Base-by-base conservation (phyloP, 2,329 filamentous ascomycete genomes). In the Aspergillus sp. region DNA sequence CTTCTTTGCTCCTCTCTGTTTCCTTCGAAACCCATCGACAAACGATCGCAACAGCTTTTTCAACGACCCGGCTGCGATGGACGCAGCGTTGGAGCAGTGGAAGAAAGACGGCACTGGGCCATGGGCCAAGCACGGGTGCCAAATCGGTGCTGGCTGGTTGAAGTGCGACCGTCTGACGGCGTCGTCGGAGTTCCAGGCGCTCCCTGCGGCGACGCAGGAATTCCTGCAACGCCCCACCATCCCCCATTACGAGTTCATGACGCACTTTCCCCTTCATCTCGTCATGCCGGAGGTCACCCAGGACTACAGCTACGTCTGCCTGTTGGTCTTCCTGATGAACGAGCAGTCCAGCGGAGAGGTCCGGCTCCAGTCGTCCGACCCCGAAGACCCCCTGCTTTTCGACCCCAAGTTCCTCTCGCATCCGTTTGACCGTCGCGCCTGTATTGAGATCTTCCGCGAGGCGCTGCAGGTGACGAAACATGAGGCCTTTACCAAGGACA, bases 171-270 rank as follows among this genome's bases (percentile, higher is more conserved):
- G 59, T 1, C 60, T 83, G 2, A 60, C 68, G 1, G 50, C 64
- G 1, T 74, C 71, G 0, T 57, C 71, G 0, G 80, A 86, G 59
- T 85, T 83, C 62, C 65, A 76, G 38, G 74, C 66, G 1, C 70
- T 87, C 0, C 76, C 81, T 0, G 49, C 57, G 0, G 50, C 70
- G 0, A 70, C 76, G 9, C 75, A 80, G 58, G 63, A 68, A 0
- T 78, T 75, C 54, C 63, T 87, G 1, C 64, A 62, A 41, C 71
- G 72, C 17, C 71, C 76, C 13, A 82, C 79, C 0, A 74, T 86
- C 2, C 84, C 85, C 0, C 76, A 81, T 45, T 85, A 77, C 57
- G 84, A 87, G 58, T 64, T 86, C 14, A 50, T 78, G 7, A 77
- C 72, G 1, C 77, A 80, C 52, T 71, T 77, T 52, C 74, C 75